These are phyloP conservation scores for Oryza glaberrima DNA, from an alignment of 176 grass and related monocot species.

Conservation along the genomic window DNA sequence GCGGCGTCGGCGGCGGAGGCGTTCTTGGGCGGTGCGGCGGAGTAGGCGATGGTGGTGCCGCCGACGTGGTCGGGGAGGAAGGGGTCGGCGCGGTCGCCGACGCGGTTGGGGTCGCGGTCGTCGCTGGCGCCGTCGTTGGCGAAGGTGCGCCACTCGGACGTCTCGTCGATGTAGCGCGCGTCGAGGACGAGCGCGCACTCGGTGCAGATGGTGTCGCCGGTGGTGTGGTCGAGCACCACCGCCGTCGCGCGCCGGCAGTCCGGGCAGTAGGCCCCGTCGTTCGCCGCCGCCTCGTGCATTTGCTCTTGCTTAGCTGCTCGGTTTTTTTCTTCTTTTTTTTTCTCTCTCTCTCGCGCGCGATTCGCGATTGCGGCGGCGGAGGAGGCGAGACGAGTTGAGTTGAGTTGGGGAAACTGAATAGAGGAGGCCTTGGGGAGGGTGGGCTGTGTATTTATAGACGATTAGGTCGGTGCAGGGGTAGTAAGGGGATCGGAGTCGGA, in stretches of 20 bases:
- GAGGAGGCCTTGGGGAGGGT: neutral
- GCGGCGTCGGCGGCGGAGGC: too few relatives aligned
- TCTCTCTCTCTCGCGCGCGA: too few relatives aligned
- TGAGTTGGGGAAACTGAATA: neutral
- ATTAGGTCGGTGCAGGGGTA: slow-evolving; percentile 7
- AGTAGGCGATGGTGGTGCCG: slow-evolving; percentile 43
- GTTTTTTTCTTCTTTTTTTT: neutral
- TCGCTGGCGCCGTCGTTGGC: slow-evolving; percentile 45
- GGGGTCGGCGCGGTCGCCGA: slow-evolving; percentile 52
- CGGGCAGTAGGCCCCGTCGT: slow-evolving; percentile 40
- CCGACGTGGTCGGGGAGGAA: slow-evolving; percentile 40
- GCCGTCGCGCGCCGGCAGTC: slow-evolving; percentile 52
- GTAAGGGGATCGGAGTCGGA: too few relatives aligned
- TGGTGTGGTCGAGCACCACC: slow-evolving; percentile 57
- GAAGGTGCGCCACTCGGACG: slow-evolving; percentile 72
- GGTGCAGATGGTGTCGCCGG: slow-evolving; percentile 71
- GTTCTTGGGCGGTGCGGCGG: neutral
- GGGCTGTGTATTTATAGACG: slow-evolving; percentile 37
- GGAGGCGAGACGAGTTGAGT: neutral
- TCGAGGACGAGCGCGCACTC: slow-evolving; percentile 73
- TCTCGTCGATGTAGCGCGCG: slow-evolving; percentile 61
- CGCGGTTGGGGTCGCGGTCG: slow-evolving; percentile 61
- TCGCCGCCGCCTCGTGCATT: neutral
- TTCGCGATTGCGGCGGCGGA: slow-evolving; percentile 5
- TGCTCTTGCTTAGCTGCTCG: neutral